Evolutionary conservation across 768 basidiomycete genomes (phyloP).

Genomic region (Scleroderma bovista): DNA sequence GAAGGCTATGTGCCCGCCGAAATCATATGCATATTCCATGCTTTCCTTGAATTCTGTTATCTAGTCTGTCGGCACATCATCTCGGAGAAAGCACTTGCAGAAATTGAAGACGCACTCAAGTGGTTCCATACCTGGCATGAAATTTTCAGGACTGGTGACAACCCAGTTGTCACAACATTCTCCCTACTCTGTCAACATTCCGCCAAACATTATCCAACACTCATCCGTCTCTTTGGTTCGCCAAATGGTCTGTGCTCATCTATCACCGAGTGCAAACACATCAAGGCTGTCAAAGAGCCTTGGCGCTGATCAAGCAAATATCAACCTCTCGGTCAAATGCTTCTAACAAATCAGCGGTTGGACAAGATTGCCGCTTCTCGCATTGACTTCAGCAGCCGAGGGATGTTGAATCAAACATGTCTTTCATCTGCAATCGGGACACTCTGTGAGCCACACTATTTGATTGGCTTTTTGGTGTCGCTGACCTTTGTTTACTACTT

Average conservation of each 20-base stretch:
- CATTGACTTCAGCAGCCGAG: background rate
- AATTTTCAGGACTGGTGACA: conserved; percentile 8
- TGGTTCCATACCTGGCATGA: conserved; percentile 9
- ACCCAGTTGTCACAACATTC: conserved; percentile 4
- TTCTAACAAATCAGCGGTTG: conserved; percentile 21
- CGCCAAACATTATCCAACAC: conserved; percentile 11
- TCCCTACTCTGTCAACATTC: conserved; percentile 16
- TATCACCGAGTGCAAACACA: conserved; percentile 33
- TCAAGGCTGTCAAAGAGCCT: conserved; percentile 31
- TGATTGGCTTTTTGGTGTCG: too few relatives aligned
- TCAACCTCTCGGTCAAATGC: conserved; percentile 8
- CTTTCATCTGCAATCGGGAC: background rate
- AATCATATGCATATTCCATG: conserved; percentile 12
- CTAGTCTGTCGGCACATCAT: conserved; percentile 8
- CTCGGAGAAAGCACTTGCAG: conserved; percentile 4
- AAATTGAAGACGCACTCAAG: conserved; percentile 4
- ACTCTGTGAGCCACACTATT: too few relatives aligned
- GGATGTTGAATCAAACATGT: background rate
- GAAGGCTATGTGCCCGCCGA: conserved; percentile 15
- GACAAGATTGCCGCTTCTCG: conserved; percentile 7
- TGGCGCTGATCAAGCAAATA: conserved; percentile 21
- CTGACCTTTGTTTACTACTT: too few relatives aligned
- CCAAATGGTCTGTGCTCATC: conserved; percentile 24
- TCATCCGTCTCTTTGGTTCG: conserved; percentile 12
- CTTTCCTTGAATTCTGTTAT: conserved; percentile 26